phyloP scores from a whole-genome alignment of 2,329 filamentous ascomycete genomes.

The Bimuria novae-zelandiae region DNA sequence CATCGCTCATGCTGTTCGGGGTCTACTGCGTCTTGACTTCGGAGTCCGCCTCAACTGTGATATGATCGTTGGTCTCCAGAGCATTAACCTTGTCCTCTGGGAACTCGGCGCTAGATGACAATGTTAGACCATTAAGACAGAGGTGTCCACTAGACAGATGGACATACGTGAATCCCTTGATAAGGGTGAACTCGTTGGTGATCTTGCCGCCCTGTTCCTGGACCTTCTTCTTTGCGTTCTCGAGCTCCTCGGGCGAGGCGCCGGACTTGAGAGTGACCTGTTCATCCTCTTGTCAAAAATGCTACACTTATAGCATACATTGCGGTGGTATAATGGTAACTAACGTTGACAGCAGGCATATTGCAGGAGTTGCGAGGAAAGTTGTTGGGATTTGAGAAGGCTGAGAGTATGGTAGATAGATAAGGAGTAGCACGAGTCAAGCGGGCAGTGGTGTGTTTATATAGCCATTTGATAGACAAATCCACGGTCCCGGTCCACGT shows the following conservation, averaged over 20 bases:
- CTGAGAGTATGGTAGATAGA: not conserved
- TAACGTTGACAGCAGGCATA: slow-evolving; percentile 46
- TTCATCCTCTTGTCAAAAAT: not conserved
- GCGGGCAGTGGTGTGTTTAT: slow-evolving; percentile 7
- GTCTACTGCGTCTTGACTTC: slow-evolving; percentile 73
- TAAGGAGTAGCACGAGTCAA: slow-evolving; percentile 12
- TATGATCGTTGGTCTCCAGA: slow-evolving; percentile 70
- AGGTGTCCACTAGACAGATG: not conserved
- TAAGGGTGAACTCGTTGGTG: slow-evolving; percentile 79
- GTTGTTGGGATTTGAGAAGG: not conserved
- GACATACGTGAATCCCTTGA: slow-evolving; percentile 91
- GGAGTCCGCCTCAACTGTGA: slow-evolving; percentile 78
- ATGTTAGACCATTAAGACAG: slow-evolving; percentile 8
- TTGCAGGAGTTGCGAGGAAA: slow-evolving; percentile 16
- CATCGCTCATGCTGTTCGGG: slow-evolving; percentile 2
- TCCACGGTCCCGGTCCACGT: not conserved
- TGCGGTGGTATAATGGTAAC: too few species aligned
- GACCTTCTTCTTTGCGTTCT: slow-evolving; percentile 78
- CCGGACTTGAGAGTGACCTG: slow-evolving; percentile 81
- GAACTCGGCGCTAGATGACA: slow-evolving; percentile 69
- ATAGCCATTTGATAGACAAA: not conserved
- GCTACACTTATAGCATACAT: not conserved
- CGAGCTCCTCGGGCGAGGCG: slow-evolving; percentile 68
- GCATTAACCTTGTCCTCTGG: slow-evolving; percentile 68
- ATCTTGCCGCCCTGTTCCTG: slow-evolving; percentile 80